Evolutionary conservation across 106 monocot genomes (phyloP), one percentile per base, ranked within the genome.

Genomic region (Acanthochlamys bracteata): DNA sequence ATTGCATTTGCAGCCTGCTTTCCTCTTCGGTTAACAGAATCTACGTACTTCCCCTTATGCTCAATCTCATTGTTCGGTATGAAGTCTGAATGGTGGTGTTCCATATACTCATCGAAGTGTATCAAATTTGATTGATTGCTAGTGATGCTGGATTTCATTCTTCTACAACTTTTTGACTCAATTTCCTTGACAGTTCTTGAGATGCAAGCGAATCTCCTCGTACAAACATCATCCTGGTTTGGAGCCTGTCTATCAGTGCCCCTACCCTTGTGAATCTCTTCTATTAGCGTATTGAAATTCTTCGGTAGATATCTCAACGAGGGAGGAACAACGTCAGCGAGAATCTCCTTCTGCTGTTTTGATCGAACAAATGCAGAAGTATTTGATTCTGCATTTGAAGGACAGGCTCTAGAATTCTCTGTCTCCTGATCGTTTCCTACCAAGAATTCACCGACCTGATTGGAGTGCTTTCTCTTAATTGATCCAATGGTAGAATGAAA

Each of bases 291-390:
- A 42, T 4, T 10, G 3, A 65, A 47, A 25, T 65, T 65, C 12
- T 65, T 65, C 4, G 64, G 64, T 15, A 51, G 64, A 49, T 65
- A 49, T 25, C 22, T 65, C 16, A 65, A 65, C 17, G 64, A 51
- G 3, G 47, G 64, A 25, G 27, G 24, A 65, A 65, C 15, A 41
- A 25, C 0, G 13, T 25, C n/a, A 0, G 22, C 20, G 15, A 46
- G 8, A 46, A 39, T 12, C 9, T 61, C 40, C 10, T 61, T 61
- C 60, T 40, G 60, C 60, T 61, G 42, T 13, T 20, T 9, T 43
- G 21, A 23, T 9, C 23, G 42, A 63, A 63, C 63, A 42, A 11
- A 57, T 4, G 7, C 6, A 3, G n/a, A n/a, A n/a, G n/a, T n/a
- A n/a, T n/a, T n/a, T n/a, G n/a, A n/a, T n/a, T n/a, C 23, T 12